phyloP scores from a whole-genome alignment of 768 basidiomycete genomes.

The Amanita inopinata region DNA sequence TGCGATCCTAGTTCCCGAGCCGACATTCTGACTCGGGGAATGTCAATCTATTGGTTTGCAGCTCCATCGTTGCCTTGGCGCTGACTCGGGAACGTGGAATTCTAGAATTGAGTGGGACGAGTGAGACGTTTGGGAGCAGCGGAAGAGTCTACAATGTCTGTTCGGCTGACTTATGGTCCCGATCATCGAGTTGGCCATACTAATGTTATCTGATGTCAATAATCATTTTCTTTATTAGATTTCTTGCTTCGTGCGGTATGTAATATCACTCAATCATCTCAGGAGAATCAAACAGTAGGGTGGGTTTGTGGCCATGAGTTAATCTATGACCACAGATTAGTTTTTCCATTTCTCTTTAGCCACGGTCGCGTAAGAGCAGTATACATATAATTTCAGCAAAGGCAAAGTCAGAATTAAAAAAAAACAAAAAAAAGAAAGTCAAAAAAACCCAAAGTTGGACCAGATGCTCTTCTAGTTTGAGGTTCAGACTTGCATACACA shows the following conservation, averaged over 20 bases:
- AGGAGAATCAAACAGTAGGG: too few relatives aligned
- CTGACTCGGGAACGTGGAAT: conserved; percentile 12
- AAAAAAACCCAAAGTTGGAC: background rate
- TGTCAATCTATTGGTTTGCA: background rate
- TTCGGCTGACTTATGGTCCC: background rate
- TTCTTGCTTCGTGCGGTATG: too few relatives aligned
- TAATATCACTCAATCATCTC: too few relatives aligned
- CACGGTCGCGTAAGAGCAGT: background rate
- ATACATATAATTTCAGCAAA: conserved; percentile 5
- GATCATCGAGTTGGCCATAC: background rate
- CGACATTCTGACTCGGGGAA: conserved; percentile 10
- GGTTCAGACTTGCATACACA: too few relatives aligned
- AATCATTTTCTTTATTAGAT: too few relatives aligned
- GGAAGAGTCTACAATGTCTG: too few relatives aligned
- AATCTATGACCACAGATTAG: background rate
- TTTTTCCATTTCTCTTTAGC: too few relatives aligned
- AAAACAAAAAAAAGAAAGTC: background rate
- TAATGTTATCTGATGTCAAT: too few relatives aligned
- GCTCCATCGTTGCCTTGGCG: background rate
- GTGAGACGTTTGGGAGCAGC: background rate
- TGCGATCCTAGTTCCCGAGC: conserved; percentile 6
- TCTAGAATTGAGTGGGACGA: conserved; percentile 1
- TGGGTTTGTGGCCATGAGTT: background rate
- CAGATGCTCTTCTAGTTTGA: background rate
- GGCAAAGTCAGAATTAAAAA: conserved; percentile 1